Percentiles rank a stretch among this genome's conserved stretches.
Conservation (phyloP, 306 rosid species). For the Trichosanthes truncata region DNA sequence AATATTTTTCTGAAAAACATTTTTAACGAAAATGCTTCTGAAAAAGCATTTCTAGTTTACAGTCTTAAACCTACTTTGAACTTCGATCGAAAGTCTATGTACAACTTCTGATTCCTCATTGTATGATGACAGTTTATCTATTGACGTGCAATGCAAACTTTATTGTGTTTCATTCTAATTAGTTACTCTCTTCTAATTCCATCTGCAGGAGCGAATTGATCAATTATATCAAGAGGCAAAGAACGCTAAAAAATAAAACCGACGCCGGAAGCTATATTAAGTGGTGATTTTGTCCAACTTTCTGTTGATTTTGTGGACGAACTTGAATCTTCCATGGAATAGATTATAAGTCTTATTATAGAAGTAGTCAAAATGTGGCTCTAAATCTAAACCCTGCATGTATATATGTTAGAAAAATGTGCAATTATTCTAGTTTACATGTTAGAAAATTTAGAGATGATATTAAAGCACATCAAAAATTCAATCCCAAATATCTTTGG, state of each 20-base stretch:
- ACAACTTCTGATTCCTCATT: background rate
- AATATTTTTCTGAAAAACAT: background rate
- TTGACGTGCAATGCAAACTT: background rate
- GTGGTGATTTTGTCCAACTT: background rate
- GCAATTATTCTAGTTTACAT: background rate
- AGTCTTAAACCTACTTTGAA: background rate
- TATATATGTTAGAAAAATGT: background rate
- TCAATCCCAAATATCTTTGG: background rate
- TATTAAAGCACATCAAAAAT: background rate
- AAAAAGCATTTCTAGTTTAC: background rate
- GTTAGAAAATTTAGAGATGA: background rate
- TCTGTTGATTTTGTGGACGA: background rate
- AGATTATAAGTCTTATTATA: background rate
- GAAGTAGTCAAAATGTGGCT: background rate
- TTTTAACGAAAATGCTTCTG: background rate
- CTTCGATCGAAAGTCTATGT: background rate
- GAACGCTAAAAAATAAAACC: conserved; percentile 24
- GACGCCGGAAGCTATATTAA: background rate
- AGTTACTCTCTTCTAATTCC: background rate
- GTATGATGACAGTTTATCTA: background rate
- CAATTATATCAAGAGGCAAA: conserved; percentile 58
- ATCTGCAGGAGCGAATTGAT: conserved; percentile 54
- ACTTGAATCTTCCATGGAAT: background rate
- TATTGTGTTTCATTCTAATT: background rate
- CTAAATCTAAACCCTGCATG: background rate